phyloP scores from a whole-genome alignment of 352 stramenopile species.

The Pythium volutum region DNA sequence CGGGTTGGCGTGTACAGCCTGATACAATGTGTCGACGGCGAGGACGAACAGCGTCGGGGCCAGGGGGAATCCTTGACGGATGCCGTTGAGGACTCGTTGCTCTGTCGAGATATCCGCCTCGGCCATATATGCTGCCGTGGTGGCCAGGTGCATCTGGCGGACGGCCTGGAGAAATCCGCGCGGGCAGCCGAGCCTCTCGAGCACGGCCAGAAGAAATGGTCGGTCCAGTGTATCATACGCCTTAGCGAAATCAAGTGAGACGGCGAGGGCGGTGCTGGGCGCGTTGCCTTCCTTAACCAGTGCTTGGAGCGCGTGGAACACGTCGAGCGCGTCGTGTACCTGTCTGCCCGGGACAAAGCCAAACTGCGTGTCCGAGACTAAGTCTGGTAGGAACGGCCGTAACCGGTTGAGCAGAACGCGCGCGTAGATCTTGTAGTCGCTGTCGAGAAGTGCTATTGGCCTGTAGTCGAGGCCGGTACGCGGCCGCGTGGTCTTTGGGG shows the following conservation, averaged over 20 bases:
- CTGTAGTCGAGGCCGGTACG: not conserved
- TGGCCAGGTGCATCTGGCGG: too few species aligned
- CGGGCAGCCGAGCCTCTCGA: too few species aligned
- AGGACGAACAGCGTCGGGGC: too few species aligned
- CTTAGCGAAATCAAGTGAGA: not conserved
- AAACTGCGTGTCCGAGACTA: not conserved
- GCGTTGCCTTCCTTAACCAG: not conserved
- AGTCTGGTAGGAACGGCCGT: not conserved
- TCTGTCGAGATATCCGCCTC: too few species aligned
- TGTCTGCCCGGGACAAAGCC: not conserved
- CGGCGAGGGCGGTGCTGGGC: not conserved
- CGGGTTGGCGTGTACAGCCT: too few species aligned
- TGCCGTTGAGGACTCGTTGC: too few species aligned
- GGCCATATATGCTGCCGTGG: too few species aligned
- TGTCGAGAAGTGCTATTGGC: slow-evolving; percentile 3
- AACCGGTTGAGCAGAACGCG: not conserved
- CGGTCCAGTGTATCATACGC: not conserved
- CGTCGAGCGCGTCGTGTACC: not conserved
- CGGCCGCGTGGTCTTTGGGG: not conserved
- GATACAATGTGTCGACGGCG: too few species aligned
- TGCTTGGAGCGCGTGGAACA: not conserved
- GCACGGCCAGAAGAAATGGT: not conserved
- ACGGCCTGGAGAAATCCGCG: too few species aligned
- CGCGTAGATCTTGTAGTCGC: slow-evolving; percentile 15
- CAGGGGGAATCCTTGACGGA: too few species aligned